phyloP scores from a whole-genome alignment of 371 early-diverging fungal species.

The Dentiscutata heterogama region DNA sequence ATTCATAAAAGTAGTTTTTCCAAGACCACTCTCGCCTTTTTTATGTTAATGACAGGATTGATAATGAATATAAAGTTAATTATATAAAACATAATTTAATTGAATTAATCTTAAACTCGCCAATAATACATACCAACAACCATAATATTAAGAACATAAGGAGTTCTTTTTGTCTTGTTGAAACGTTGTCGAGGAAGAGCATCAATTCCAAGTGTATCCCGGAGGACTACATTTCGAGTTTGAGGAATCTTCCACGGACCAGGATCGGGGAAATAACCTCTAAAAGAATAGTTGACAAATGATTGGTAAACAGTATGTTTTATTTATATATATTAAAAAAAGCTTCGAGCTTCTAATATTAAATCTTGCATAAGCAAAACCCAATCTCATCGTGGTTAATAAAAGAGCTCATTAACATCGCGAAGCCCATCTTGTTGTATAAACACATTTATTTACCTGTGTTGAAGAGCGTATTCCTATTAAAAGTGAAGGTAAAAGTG shows the following conservation, averaged over 20 bases:
- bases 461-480: conserved; percentile 88
- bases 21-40: conserved; percentile 86
- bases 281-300: conserved; percentile 43
- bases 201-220: conserved; percentile 72
- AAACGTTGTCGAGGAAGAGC: conserved; percentile 77
- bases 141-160: conserved; percentile 82
- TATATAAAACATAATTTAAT: not conserved
- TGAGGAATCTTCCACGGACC: conserved; percentile 85
- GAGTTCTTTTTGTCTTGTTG: conserved; percentile 67
- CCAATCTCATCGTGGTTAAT: no score
- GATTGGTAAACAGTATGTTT: no score
- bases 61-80: not conserved
- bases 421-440: no score
- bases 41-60: not conserved
- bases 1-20: conserved; percentile 95
- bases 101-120: not conserved
- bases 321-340: no score
- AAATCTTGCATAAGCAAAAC: no score
- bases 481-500: not conserved
- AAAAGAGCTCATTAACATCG: no score
- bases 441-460: conserved; percentile 56
- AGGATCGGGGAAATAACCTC: conserved; percentile 77
- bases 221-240: conserved; percentile 58
- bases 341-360: no score
- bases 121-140: conserved; percentile 72